Conservation (phyloP, 192 early-diverging fungal genomes). For the Pilobolus umbonatus region DNA sequence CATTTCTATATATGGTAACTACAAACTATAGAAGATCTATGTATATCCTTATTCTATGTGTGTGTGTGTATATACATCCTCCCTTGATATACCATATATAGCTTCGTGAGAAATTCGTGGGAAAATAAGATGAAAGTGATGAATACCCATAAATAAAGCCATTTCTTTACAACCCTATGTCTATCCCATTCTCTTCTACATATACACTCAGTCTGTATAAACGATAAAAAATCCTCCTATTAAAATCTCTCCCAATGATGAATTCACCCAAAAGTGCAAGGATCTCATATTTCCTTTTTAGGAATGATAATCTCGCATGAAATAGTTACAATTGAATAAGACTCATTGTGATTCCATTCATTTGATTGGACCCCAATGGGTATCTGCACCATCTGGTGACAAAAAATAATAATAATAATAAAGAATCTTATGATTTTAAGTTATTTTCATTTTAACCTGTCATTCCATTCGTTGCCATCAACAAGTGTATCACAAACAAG, state of each 20-base stretch:
- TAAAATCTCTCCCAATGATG: neutral
- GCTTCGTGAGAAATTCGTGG: slow-evolving; percentile 20
- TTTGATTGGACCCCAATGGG: too few species aligned
- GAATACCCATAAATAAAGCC: neutral
- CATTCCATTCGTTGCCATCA: too few species aligned
- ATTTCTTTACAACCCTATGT: neutral
- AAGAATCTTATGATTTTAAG: too few species aligned
- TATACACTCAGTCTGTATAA: neutral
- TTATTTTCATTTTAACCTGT: too few species aligned
- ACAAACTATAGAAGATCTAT: too few species aligned
- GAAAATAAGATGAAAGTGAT: slow-evolving; percentile 4
- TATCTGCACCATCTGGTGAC: too few species aligned
- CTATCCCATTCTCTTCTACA: neutral
- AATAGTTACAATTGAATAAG: too few species aligned
- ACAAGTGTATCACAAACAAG: too few species aligned
- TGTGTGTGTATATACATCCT: slow-evolving; percentile 7
- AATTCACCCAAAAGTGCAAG: neutral
- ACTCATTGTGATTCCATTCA: too few species aligned
- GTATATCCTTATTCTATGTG: neutral
- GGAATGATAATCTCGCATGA: slow-evolving; percentile 19
- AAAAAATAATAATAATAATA: too few species aligned
- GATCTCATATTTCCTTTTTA: slow-evolving; percentile 19
- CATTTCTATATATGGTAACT: too few species aligned
- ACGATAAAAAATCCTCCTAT: neutral
- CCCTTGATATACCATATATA: slow-evolving; percentile 5